Evolutionary conservation across 2,329 filamentous ascomycete genomes (phyloP).

Genomic region (Fusarium brevicatenulatum): DNA sequence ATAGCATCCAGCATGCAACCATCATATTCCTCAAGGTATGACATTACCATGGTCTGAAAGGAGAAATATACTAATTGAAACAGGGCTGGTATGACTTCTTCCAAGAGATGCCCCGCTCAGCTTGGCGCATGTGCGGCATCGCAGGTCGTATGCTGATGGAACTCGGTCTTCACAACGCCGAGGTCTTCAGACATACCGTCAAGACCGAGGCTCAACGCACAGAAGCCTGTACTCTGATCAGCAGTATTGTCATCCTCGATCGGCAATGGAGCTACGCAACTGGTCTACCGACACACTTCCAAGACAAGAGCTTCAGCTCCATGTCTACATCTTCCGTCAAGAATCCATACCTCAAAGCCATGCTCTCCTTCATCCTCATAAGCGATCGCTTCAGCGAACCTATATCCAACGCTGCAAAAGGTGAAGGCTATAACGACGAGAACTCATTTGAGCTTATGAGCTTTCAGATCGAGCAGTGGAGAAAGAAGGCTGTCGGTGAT

Average conservation of each 20-base stretch:
- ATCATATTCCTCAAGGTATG: conserved; percentile 25
- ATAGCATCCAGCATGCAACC: conserved; percentile 23
- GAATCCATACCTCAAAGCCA: conserved; percentile 23
- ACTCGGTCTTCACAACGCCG: conserved; percentile 43
- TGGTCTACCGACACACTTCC: conserved; percentile 21
- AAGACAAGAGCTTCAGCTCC: conserved; percentile 27
- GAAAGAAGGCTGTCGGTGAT: conserved; percentile 37
- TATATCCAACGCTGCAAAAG: conserved; percentile 14
- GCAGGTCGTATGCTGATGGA: conserved; percentile 44
- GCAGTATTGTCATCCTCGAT: conserved; percentile 21
- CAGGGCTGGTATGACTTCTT: conserved; percentile 42
- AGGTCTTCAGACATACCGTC: conserved; percentile 35
- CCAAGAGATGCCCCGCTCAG: conserved; percentile 35
- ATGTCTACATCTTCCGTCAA: conserved; percentile 26
- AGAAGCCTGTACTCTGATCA: conserved; percentile 15
- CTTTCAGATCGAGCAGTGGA: conserved; percentile 46
- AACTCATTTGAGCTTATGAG: conserved; percentile 45
- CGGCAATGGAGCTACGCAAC: conserved; percentile 30
- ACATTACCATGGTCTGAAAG: rapidly evolving
- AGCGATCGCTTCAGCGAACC: conserved; percentile 28
- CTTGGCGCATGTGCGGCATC: conserved; percentile 44
- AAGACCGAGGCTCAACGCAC: conserved; percentile 8
- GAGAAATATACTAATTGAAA: neutral
- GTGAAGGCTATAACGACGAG: conserved; percentile 38
- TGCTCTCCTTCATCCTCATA: conserved; percentile 30